Base-by-base conservation (phyloP, 78 protist species). In the Monosiga brevicollis region DNA sequence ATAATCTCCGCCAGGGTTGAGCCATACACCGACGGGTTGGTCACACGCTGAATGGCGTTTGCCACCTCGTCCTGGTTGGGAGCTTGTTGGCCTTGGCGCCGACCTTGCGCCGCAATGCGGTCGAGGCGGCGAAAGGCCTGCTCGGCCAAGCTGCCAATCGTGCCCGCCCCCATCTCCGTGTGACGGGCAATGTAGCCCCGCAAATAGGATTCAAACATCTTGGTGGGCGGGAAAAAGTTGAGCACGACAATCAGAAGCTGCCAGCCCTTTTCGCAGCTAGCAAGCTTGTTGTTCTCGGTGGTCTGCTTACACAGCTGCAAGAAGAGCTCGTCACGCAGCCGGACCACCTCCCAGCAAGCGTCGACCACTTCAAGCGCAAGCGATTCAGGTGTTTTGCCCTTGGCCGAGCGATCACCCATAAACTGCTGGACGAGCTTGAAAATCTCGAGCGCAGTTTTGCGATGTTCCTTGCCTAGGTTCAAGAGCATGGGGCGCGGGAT, bases 241-340 rank as follows among this genome's bases (percentile, higher is more conserved):
- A 34, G 34, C 11, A 2, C 9, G 20, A n/a, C 9, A 1, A 11
- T 0, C 76, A 72, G 26, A 10, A 72, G 76, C 39, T 26, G 40
- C 76, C 76, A 72, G 76, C 76, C 76, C 10, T 2, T 34, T 38
- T 34, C 26, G 38, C 9, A 1, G 38, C 39, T 34, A 20, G 1
- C 76, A 6, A 49, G 62, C 62, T 79, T 1, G 32, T 10, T 38
- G 73, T 79, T 79, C 29, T 22, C 70, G 10, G 26, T 79, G 29
- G 37, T 38, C 73, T 79, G 82, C 62, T 79, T 79, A 42, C 1
- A 1, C 23, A 79, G 71, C 82, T 79, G 82, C 32, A 54, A 49
- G 40, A 34, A 79, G 34, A 79, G 42, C 62, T 79, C 82, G 25
- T 79, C 82, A 0, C 71, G 23, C 34, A 79, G 54, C 32, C 42